Evolutionary conservation across 345 rosid genomes (phyloP).

Genomic region (Anacardium occidentale): DNA sequence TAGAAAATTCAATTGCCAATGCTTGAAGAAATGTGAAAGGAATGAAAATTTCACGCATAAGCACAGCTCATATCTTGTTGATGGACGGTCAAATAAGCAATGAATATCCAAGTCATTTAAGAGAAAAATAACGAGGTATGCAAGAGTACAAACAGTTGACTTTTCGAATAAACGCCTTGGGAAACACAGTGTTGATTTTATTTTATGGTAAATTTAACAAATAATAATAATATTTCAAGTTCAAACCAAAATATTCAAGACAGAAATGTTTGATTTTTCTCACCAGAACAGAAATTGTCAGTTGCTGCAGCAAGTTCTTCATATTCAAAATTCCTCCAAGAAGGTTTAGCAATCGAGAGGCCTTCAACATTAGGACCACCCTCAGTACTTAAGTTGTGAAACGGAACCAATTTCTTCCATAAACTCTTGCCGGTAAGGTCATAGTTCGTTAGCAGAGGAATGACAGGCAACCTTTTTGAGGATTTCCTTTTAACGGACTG

Average conservation of each 20-base stretch:
- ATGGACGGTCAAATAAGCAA: slow-evolving; percentile 6
- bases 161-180: neutral
- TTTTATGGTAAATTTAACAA: neutral
- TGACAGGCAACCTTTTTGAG: slow-evolving; percentile 51
- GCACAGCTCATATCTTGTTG: neutral
- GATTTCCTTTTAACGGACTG: slow-evolving; percentile 59
- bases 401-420: slow-evolving; percentile 46
- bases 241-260: no score
- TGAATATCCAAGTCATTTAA: neutral
- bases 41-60: neutral
- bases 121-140: neutral
- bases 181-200: neutral
- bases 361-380: slow-evolving; percentile 37
- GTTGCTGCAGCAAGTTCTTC: slow-evolving; percentile 69
- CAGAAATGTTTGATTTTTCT: slow-evolving; percentile 4
- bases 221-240: no score
- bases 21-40: neutral
- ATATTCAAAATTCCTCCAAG: slow-evolving; percentile 71
- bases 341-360: slow-evolving; percentile 43
- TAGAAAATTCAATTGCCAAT: neutral
- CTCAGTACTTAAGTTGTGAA: slow-evolving; percentile 26
- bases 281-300: slow-evolving; percentile 63
- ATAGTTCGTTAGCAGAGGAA: slow-evolving; percentile 44
- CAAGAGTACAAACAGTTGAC: slow-evolving; percentile 5
- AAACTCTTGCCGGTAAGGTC: slow-evolving; percentile 43